Evolutionary conservation across 2,329 filamentous ascomycete genomes (phyloP), one percentile per base, ranked within the genome.

Genomic region (Aspergillus felis): DNA sequence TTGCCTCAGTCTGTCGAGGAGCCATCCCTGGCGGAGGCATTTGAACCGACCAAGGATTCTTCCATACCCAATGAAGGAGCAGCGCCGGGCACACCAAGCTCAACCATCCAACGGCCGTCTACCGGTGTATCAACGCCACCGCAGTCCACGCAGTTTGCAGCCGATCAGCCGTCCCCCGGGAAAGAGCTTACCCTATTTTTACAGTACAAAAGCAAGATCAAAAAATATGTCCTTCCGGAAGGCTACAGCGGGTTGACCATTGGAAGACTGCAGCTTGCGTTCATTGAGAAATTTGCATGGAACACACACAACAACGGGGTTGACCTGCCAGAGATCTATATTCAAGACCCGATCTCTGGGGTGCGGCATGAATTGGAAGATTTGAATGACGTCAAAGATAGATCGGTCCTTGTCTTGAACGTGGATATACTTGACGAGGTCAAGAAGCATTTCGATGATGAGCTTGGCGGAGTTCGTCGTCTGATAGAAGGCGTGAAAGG

Each of bases 231-330:
- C 17, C 83, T 97, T 35, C 79, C 90, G 0, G 92, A 95, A 71
- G 93, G 93, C 1, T 87, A 88, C 64, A 87, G 87, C 32, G 91
- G 93, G 61, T 81, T 99, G 10, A 93, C 91, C 2, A 88, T 97
- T 58, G 92, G 92, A 1, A 85, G 92, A 25, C 76, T 99, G 57
- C 93, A 99, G 73, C 82, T 99, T 28, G 93, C 94, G 0, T 99
- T 99, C 67, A 99, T 99, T 66, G 94, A 99, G 66, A 99, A 97
- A 72, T 99, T 99, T 71, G 94, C 93, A 0, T 99, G 95, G 92
- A 97, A 96, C 67, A 97, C 93, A 0, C 92, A 97, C 66, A 89
- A 91, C 59, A 95, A 97, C 67, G 94, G 94, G 7, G 85, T 87
- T 14, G 94, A 99, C 71, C 78, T 99, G 49, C 94, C 94, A 0